These are phyloP conservation scores for Orobanche coerulescens DNA, from an alignment of 257 asterid species.

Conservation along the genomic window DNA sequence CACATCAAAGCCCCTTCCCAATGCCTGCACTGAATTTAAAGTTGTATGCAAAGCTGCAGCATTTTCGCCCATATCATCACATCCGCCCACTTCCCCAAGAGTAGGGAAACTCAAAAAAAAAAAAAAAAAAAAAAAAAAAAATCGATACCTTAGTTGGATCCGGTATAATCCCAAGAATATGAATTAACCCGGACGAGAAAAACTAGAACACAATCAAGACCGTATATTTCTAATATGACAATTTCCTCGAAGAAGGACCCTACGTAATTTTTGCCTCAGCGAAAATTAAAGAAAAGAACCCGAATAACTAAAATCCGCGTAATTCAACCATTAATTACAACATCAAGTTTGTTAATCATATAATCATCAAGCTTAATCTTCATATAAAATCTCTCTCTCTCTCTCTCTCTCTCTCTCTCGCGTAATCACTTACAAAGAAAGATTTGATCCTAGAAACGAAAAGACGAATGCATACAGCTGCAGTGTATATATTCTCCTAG, in stretches of 20 bases:
- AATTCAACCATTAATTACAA: constrained; percentile 19
- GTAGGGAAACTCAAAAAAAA: neutral
- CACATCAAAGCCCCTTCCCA: constrained; percentile 88
- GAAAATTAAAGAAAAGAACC: neutral
- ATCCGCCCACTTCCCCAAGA: constrained; percentile 23
- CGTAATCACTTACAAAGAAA: constrained; percentile 21
- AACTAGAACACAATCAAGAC: constrained; percentile 18
- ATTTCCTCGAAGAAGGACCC: constrained; percentile 9
- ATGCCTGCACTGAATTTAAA: constrained; percentile 60
- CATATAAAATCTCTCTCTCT: neutral
- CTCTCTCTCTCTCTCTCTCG: neutral
- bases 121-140: neutral
- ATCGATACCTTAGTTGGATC: constrained; percentile 15
- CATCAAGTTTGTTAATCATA: constrained; percentile 28
- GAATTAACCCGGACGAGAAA: neutral
- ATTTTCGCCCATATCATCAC: constrained; percentile 78
- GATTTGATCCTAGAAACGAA: constrained; percentile 13
- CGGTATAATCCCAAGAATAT: constrained; percentile 18
- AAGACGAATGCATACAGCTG: constrained; percentile 15
- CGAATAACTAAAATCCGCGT: constrained; percentile 5
- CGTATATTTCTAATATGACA: neutral
- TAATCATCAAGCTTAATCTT: constrained; percentile 19
- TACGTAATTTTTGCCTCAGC: neutral
- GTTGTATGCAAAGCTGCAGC: constrained; percentile 84
- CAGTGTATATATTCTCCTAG: constrained; percentile 23